phyloP scores from a whole-genome alignment of 495 filamentous ascomycete genomes.

The Pyrenopolyporus hunteri region DNA sequence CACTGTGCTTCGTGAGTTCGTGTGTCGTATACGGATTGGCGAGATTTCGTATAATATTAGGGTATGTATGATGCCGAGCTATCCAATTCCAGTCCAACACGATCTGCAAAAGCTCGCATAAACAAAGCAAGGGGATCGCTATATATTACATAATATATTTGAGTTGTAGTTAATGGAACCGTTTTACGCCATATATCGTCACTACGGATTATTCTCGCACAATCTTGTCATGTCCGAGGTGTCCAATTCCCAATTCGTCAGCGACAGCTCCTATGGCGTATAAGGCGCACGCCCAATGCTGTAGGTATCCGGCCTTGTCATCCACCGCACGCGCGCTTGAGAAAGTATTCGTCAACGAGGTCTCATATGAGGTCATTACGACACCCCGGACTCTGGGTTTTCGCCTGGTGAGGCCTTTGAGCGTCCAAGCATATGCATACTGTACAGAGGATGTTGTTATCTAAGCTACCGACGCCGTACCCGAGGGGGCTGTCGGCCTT shows the following conservation, averaged over 20 bases:
- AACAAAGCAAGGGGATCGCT: conserved; percentile 6
- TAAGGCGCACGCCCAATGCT: conserved; percentile 13
- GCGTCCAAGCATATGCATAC: conserved; percentile 4
- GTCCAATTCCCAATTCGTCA: conserved; percentile 26
- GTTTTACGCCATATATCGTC: conserved; percentile 15
- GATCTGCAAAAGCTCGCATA: conserved; percentile 25
- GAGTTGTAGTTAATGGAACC: background rate
- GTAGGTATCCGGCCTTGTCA: conserved; percentile 3
- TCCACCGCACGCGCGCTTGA: conserved; percentile 19
- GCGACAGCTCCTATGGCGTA: conserved; percentile 22
- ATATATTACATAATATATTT: conserved; percentile 6
- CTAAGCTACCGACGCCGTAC: conserved; percentile 24
- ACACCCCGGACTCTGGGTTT: conserved; percentile 16
- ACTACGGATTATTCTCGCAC: conserved; percentile 26
- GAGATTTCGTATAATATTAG: conserved; percentile 29
- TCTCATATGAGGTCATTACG: conserved; percentile 28
- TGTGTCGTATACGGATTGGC: conserved; percentile 24
- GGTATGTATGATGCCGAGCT: conserved; percentile 24
- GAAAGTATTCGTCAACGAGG: conserved; percentile 22
- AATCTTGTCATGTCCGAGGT: conserved; percentile 8
- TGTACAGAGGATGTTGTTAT: conserved; percentile 18
- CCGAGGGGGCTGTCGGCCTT: background rate
- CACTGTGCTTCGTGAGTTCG: background rate
- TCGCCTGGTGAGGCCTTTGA: conserved; percentile 16
- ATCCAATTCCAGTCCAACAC: conserved; percentile 1